Conservation (phyloP, 2,329 filamentous ascomycete genomes). For the Mycosphaerella arachidis region DNA sequence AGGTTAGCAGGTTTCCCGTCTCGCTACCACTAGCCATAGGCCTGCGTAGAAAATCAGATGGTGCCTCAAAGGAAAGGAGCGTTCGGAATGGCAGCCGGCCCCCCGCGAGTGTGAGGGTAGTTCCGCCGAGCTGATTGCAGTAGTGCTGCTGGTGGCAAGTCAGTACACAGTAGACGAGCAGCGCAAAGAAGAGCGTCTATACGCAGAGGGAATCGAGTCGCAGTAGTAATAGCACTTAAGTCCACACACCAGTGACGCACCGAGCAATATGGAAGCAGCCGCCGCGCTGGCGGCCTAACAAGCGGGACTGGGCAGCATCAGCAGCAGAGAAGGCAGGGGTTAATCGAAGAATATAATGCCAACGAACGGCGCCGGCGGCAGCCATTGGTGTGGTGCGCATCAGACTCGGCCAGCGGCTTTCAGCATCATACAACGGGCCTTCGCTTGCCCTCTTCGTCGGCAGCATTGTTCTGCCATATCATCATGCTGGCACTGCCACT, state of each 20-base stretch:
- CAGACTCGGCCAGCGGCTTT: background rate
- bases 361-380: constrained; percentile 8
- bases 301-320: constrained; percentile 9
- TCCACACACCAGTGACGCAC: constrained; percentile 15
- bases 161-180: background rate
- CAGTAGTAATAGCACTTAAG: background rate
- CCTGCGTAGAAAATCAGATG: constrained; percentile 11
- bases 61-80: constrained; percentile 4
- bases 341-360: background rate
- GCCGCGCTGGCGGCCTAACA: constrained; percentile 4
- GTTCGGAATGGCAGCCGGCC: constrained; percentile 6
- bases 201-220: background rate
- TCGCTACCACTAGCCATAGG: constrained; percentile 18
- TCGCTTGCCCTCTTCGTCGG: background rate
- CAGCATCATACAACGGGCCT: too few species aligned
- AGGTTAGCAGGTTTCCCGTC: constrained; percentile 19
- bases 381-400: constrained; percentile 5
- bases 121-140: background rate
- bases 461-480: background rate
- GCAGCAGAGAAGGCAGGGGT: constrained; percentile 7
- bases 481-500: background rate
- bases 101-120: constrained; percentile 8
- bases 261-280: constrained; percentile 14
- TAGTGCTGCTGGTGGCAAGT: background rate
- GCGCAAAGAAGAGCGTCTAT: background rate